phyloP scores from a whole-genome alignment of 208 protist species.

The Trypanosoma platydactyli region DNA sequence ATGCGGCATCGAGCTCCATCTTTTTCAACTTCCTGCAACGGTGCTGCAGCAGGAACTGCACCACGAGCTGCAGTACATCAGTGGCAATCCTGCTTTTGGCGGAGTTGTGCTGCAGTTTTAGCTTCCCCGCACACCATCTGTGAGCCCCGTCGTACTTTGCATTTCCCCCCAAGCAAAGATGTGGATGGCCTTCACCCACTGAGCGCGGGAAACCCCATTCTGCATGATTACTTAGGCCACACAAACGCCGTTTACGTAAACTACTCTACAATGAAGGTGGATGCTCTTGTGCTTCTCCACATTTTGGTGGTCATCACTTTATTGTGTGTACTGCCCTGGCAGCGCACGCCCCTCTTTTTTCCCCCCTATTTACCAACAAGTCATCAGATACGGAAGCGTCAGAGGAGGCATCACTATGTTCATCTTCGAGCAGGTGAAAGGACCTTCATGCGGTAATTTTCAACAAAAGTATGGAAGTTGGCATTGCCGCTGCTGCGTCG shows the following conservation, averaged over 20 bases:
- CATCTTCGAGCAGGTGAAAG: constrained; percentile 12
- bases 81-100: constrained; percentile 42
- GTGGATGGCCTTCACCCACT: constrained; percentile 93
- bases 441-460: constrained; percentile 90
- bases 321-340: constrained; percentile 67
- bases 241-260: not conserved
- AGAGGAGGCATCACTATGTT: not conserved
- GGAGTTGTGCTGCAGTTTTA: constrained; percentile 94
- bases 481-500: constrained; percentile 90
- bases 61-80: constrained; percentile 37
- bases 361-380: too few species aligned
- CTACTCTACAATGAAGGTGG: constrained; percentile 13
- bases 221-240: constrained; percentile 62
- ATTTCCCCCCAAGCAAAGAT: constrained; percentile 82
- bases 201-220: constrained; percentile 85
- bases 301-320: constrained; percentile 53
- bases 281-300: constrained; percentile 27
- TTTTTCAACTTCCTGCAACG: constrained; percentile 32
- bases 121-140: constrained; percentile 89
- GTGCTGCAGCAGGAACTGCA: constrained; percentile 43
- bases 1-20: constrained; percentile 47
- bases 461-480: constrained; percentile 93
- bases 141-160: constrained; percentile 51
- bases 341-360: constrained; percentile 59
- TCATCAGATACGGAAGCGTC: too few species aligned